Conservation (phyloP, 306 rosid species). For the Carpinus fangiana region DNA sequence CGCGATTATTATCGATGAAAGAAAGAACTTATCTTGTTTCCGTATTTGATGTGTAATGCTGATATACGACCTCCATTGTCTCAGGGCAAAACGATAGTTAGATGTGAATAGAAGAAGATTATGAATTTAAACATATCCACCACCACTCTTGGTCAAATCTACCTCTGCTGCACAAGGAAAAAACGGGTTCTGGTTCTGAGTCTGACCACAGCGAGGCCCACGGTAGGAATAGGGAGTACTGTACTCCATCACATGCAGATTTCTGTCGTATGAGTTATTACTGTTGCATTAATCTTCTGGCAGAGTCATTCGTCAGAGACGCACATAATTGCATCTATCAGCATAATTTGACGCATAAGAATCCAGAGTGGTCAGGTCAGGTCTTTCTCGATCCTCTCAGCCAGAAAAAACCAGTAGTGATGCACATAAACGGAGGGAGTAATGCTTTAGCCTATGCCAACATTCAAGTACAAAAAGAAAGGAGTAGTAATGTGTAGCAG, state of each 20-base stretch:
- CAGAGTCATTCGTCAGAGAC: constrained; percentile 35
- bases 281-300: constrained; percentile 45
- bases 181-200: background rate
- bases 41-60: background rate
- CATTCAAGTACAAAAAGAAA: background rate
- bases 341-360: constrained; percentile 1
- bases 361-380: constrained; percentile 18
- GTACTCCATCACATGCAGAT: constrained; percentile 4
- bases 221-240: background rate
- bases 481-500: background rate
- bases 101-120: background rate
- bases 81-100: background rate
- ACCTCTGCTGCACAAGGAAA: background rate
- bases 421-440: background rate
- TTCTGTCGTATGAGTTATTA: constrained; percentile 20
- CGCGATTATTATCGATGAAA: background rate
- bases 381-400: constrained; percentile 23
- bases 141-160: background rate
- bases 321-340: constrained; percentile 9
- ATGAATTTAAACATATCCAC: too few species aligned
- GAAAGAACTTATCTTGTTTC: background rate
- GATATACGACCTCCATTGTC: background rate
- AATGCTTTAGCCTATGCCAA: background rate
- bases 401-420: constrained; percentile 20
- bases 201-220: constrained; percentile 6